Percentiles rank a stretch among this genome's conserved stretches.
Conservation (phyloP, 1,284 basidiomycete species). For the Microbotryomycetes sp. region DNA sequence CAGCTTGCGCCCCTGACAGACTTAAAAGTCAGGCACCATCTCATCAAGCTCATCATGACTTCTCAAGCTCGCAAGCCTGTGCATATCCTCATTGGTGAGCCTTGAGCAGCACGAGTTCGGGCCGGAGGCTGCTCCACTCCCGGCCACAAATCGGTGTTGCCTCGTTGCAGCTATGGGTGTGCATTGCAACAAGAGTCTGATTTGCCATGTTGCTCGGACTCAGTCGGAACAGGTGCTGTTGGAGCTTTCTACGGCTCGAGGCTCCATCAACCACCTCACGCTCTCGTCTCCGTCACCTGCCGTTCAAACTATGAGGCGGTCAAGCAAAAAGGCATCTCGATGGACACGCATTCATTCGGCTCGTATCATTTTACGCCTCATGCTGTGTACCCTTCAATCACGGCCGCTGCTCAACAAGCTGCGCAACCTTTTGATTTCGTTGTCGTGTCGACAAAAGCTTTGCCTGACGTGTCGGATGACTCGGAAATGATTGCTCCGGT, state of each 20-base stretch:
- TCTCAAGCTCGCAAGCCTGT: background rate
- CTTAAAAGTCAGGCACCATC: no score
- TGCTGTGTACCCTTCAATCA: conserved; percentile 41
- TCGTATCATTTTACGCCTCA: conserved; percentile 44
- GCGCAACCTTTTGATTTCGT: conserved; percentile 43
- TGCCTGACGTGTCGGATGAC: conserved; percentile 45
- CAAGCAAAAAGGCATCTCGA: conserved; percentile 38
- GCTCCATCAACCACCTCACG: conserved; percentile 35
- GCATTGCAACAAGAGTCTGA: no score
- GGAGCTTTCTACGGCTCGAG: conserved; percentile 47
- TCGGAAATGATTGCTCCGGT: conserved; percentile 40
- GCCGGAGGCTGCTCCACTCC: background rate
- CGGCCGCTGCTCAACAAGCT: conserved; percentile 32
- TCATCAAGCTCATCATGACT: no score
- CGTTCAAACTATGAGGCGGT: conserved; percentile 47
- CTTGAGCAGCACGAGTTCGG: background rate
- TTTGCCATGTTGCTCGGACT: no score
- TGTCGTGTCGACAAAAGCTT: conserved; percentile 46
- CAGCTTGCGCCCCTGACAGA: no score
- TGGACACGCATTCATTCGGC: conserved; percentile 45
- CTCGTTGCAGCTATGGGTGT: no score
- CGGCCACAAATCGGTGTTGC: background rate
- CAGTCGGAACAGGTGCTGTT: conserved; percentile 47
- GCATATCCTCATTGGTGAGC: background rate
- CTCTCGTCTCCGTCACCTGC: conserved; percentile 45